Base-by-base conservation (phyloP, 2,329 filamentous ascomycete genomes). In the Aspergillus oerlinghausenensis region DNA sequence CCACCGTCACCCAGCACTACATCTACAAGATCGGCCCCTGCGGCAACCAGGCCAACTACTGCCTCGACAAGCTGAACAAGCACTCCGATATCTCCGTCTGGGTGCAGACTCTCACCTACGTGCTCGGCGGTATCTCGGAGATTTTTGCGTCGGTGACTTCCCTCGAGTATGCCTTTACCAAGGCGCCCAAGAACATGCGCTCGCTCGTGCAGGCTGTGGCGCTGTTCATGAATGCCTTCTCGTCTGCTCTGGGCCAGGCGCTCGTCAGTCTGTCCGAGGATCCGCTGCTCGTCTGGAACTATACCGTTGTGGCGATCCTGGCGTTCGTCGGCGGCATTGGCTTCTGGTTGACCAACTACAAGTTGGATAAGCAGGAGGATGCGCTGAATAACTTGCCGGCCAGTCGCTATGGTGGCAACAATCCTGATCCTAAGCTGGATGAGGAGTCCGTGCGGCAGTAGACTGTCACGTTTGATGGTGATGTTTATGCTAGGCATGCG, bases 151-250 rank as follows among this genome's bases (percentile, higher is more conserved):
- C 78, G 10, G 79, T 85, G 56, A 85, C 83, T 3, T 85, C 85
- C 1, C 84, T 88, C 61, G 88, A 91, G 70, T 90, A 90, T 61
- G 89, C 89, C 35, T 92, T 86, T 77, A 87, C 86, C 70, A 90
- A 90, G 74, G 88, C 88, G 0, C 89, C 89, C 26, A 84, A 82
- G 67, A 91, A 90, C 77, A 92, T 92, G 89, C 86, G 88, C 62
- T 88, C 86, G 1, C 79, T 92, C n/a, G 87, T 92, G 11, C 80
- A 77, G 72, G 83, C 84, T 21, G 78, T 91, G 65, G 86, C 86
- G 67, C 79, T 90, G 42, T 86, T 88, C 77, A 90, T 84, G 80
- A 86, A 80, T 29, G 88, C 88, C 56, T 79, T 92, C 63, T 84
- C 85, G 1, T 80, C 85, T 29, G 88, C 88, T 38, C 75, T 92